Base-by-base conservation (phyloP, 2,329 filamentous ascomycete genomes). In the Venturia asperata region DNA sequence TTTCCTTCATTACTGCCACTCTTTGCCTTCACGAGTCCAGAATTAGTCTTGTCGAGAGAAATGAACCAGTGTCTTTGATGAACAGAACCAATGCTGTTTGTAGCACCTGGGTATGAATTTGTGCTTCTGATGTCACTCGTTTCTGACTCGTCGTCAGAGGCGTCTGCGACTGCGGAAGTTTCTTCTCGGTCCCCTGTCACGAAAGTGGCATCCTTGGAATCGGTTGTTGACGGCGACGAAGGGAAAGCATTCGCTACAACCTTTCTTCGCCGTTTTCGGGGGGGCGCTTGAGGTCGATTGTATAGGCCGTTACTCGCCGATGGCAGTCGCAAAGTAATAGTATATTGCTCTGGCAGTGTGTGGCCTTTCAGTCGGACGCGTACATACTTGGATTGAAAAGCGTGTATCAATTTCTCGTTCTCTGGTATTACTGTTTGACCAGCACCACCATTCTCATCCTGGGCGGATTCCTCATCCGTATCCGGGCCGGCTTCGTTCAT, bases 1-100 rank as follows among this genome's bases (percentile, higher is more conserved):
- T 39, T 65, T n/a, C 52, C 37, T 24, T 61, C 52, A 27, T 71
- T 72, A 6, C 1, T 6, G 2, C 49, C 49, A 34, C 24, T 34
- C 27, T 55, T 55, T 19, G 27, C 49, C 70, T 74, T 75, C 19
- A 73, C 72, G 65, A 90, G 88, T 5, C 87, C 87, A 62, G 82
- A 85, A 5, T 79, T 81, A 34, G 71, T 72, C 15, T 84, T 78
- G 70, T 90, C 87, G 1, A 90, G 76, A 13, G 82, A 83, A 21
- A 89, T 70, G 66, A 84, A 88, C 88, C 87, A 90, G 52, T 80
- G 78, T 5, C 87, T 80, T 72, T 90, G 87, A 69, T 90, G 83
- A 4, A 90, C 77, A 45, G 86, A 89, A 6, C 82, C 84, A 49
- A 90, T 86, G 2, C 80, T 83, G 70, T 90, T 90, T 1, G 70